Conservation (phyloP, 2,329 filamentous ascomycete genomes). For the Pseudogymnoascus sp. region DNA sequence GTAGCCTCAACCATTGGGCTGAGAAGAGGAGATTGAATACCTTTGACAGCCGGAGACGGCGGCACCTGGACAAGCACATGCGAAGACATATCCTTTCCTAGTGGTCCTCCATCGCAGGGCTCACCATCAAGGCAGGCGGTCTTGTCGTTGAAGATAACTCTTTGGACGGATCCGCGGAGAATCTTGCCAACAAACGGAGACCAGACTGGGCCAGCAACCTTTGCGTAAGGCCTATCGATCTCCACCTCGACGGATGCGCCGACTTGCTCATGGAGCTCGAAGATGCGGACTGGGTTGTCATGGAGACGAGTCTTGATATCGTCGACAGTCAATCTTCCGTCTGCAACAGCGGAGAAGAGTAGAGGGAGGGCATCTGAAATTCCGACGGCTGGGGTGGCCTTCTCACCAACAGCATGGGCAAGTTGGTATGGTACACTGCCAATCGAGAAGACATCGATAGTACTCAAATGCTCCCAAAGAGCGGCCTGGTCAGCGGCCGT, state of each 20-base stretch:
- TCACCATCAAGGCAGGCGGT: conserved; percentile 70
- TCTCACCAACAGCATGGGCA: conserved; percentile 47
- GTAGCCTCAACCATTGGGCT: conserved; percentile 31
- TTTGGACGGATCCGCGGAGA: conserved; percentile 63
- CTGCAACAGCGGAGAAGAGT: conserved; percentile 66
- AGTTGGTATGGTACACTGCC: conserved; percentile 74
- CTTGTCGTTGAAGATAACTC: conserved; percentile 67
- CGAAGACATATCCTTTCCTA: conserved; percentile 69
- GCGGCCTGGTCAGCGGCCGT: conserved; percentile 62
- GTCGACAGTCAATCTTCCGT: conserved; percentile 65
- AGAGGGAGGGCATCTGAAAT: conserved; percentile 69
- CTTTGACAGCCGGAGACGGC: conserved; percentile 52
- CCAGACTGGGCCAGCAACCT: conserved; percentile 49
- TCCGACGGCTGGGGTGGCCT: conserved; percentile 54
- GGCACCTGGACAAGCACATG: conserved; percentile 45
- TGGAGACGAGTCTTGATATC: conserved; percentile 66
- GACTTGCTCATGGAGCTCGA: conserved; percentile 74
- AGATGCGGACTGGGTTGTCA: conserved; percentile 73
- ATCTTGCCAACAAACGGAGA: conserved; percentile 65
- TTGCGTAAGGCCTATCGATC: conserved; percentile 62
- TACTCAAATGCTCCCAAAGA: conserved; percentile 65
- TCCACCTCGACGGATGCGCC: conserved; percentile 68
- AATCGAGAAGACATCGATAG: conserved; percentile 72
- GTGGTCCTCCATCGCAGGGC: conserved; percentile 46
- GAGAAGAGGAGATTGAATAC: conserved; percentile 25